Evolutionary conservation across 768 basidiomycete genomes (phyloP), one percentile per base, ranked within the genome.

Genomic region (Xerocomellus chrysenteron): DNA sequence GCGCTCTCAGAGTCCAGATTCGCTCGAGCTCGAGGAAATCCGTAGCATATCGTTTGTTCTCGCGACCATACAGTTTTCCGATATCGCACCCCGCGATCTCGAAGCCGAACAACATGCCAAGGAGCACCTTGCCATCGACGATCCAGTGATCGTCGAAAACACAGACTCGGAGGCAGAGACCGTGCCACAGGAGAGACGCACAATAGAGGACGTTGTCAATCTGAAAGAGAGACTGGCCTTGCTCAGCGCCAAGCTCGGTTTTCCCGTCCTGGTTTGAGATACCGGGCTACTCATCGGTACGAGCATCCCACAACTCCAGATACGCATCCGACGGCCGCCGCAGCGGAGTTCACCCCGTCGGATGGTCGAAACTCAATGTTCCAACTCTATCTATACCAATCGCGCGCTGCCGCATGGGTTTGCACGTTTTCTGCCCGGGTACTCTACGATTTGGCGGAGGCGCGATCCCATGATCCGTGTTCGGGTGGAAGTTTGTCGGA

Each of bases 81-180:
- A 92, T 56, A 80, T 96, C 46, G 83, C 81, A 14, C 90, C 91
- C 3, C 78, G 77, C 24, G 92, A 96, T 74, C 55, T 83, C 10
- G 87, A 95, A 63, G 89, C 92, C 0, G 85, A 90, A 63, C 80
- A 77, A 50, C 94, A 96, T 69, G 88, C 87, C 24, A 76, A 76
- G 45, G 82, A 88, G 55, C 88, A 90, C 65, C 69, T 86, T 28
- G 26, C 26, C 26, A 4, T 5, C 4, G 26, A 28, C 26, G 26
- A 28, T 28, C 26, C 26, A 28, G 26, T 3, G 26, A 28, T 28
- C 24, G 74, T 74, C n/a, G 67, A 71, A 21, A 71, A 70, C 50
- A 78, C 81, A 47, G 79, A 80, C 55, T 55, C 82, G 40, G 56
- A 48, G 36, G 6, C 7, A 51, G 58, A 21, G 57, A 54, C 7